These are phyloP conservation scores for Russula lepida DNA, from an alignment of 768 basidiomycete genomes.

Conservation along the genomic window DNA sequence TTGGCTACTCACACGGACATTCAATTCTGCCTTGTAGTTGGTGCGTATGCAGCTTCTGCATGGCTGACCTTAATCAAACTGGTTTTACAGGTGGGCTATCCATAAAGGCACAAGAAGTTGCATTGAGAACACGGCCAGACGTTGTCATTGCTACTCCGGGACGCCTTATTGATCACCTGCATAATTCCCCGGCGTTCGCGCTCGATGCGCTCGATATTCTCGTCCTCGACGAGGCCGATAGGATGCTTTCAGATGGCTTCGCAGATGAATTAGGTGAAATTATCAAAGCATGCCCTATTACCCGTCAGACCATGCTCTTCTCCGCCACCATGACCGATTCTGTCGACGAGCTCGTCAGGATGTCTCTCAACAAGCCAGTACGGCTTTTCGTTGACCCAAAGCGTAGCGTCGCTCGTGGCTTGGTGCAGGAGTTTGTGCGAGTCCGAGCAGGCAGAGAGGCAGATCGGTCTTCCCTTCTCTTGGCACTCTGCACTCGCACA, in stretches of 20 bases:
- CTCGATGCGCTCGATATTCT: constrained; percentile 89
- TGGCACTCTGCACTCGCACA: constrained; percentile 78
- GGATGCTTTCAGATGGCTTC: constrained; percentile 95
- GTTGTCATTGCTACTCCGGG: constrained; percentile 89
- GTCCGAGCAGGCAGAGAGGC: constrained; percentile 73
- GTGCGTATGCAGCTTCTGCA: constrained; percentile 33
- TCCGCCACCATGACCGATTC: constrained; percentile 99
- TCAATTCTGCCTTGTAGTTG: constrained; percentile 84
- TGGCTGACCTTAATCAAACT: constrained; percentile 13
- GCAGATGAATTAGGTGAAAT: constrained; percentile 92
- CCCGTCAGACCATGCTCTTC: constrained; percentile 96
- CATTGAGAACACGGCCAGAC: constrained; percentile 82
- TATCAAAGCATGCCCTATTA: constrained; percentile 77
- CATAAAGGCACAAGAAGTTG: constrained; percentile 82
- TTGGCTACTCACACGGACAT: constrained; percentile 85
- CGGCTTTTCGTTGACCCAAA: constrained; percentile 95
- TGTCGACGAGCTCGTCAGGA: constrained; percentile 85
- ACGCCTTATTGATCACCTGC: constrained; percentile 94
- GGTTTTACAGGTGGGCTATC: constrained; percentile 71
- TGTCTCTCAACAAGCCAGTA: constrained; percentile 89
- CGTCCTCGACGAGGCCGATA: constrained; percentile 94
- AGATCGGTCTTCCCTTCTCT: constrained; percentile 69
- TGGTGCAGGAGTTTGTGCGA: constrained; percentile 92
- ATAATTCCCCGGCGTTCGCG: constrained; percentile 88
- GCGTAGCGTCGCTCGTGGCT: constrained; percentile 71